Conservation (phyloP, 768 basidiomycete species). For the Termitomyces titanicus region DNA sequence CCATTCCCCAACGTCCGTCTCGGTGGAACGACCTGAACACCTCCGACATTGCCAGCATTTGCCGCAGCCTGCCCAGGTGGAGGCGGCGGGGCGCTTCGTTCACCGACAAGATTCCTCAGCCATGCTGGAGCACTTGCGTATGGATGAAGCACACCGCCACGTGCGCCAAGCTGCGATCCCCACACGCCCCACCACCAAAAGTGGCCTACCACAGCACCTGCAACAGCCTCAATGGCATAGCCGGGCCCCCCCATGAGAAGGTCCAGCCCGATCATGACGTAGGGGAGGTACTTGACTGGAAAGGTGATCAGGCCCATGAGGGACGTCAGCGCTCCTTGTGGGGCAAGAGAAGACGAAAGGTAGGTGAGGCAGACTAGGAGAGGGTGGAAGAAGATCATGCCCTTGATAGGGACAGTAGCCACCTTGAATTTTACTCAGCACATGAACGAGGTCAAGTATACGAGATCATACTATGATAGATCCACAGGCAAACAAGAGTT, state of each 20-base stretch:
- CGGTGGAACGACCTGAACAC: constrained; percentile 60
- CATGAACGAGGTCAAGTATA: background rate
- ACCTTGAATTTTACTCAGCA: constrained; percentile 16
- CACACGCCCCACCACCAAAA: constrained; percentile 78
- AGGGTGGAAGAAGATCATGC: constrained; percentile 57
- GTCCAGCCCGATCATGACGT: constrained; percentile 70
- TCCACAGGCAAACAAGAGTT: constrained; percentile 51
- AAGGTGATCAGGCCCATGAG: constrained; percentile 77
- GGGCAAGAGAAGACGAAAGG: constrained; percentile 62
- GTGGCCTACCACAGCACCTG: constrained; percentile 76
- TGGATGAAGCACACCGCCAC: constrained; percentile 34
- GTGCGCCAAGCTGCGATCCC: constrained; percentile 40
- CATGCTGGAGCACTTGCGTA: constrained; percentile 56
- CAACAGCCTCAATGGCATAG: constrained; percentile 53
- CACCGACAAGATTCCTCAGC: constrained; percentile 50
- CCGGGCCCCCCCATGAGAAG: constrained; percentile 56
- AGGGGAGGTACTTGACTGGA: constrained; percentile 72
- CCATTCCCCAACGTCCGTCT: constrained; percentile 23
- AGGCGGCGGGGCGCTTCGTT: constrained; percentile 22
- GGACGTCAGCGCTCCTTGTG: constrained; percentile 64
- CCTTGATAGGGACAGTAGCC: constrained; percentile 58
- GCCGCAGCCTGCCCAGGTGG: constrained; percentile 28
- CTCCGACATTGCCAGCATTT: constrained; percentile 36
- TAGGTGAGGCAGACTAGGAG: constrained; percentile 68
- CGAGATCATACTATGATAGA: constrained; percentile 54